Base-by-base conservation (phyloP, 2,329 filamentous ascomycete species). In the Pseudopyrenochaeta lycopersici region DNA sequence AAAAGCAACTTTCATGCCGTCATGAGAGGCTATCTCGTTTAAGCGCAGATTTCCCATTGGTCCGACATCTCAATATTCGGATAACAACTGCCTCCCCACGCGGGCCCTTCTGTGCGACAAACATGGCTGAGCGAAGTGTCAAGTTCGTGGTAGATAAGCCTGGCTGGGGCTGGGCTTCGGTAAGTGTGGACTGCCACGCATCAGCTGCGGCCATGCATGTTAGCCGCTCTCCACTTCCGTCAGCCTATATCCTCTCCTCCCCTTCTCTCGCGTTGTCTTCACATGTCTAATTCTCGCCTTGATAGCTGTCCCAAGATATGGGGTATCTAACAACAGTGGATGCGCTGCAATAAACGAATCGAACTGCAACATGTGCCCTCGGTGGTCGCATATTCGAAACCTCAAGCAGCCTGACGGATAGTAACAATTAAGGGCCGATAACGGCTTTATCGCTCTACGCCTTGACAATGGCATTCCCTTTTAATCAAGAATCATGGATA, bases 401-500 rank as follows among this genome's bases (percentile, higher is more conserved):
- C 47, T 44, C 47, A 57, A 60, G 52, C 45, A 33, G 31, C 61
- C 61, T 52, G 55, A 62, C 57, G 54, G 52, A 58, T 55, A 63
- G 48, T 41, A 33, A 54, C 46, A 44, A 21, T 21, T 15, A 30
- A 32, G 23, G 31, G 31, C 40, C 33, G n/a, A 14, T 7, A 41
- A 39, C 41, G 36, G 45, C 39, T 33, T 46, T 21, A 41, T 36
- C 27, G 49, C 45, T 42, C 46, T 52, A 35, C 45, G 30, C 40
- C 46, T 30, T 42, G 44, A 51, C 48, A 39, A 68, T 68, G 65
- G 15, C 44, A 17, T 46, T 64, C 40, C 48, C 59, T 4, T 76
- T 81, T 46, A 68, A 68, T 21, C 70, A 76, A 35, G 79, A 81
- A 64, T 77, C 76, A 47, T 81, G 79, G 79, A 78, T 79, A 36